Percentiles rank a stretch among this genome's conserved stretches.
These are phyloP conservation scores for Vanderwaltozyma tropicalis DNA, from an alignment of 805 yeast genomes.

Conservation along the genomic window DNA sequence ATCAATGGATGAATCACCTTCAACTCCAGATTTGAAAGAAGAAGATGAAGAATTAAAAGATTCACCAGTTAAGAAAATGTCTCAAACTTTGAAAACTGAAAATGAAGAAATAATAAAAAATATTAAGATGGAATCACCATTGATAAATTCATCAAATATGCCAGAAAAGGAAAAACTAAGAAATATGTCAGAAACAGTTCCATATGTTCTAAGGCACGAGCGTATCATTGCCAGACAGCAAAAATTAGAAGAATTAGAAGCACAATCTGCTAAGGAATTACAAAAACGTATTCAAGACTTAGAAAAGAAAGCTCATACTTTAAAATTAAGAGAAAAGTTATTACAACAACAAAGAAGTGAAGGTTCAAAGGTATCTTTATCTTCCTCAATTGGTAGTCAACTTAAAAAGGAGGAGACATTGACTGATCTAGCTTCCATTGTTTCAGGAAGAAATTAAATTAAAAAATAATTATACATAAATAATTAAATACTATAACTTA, in stretches of 20 bases:
- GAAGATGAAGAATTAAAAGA: slow-evolving; percentile 11
- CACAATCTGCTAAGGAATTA: slow-evolving; percentile 64
- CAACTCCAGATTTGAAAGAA: slow-evolving; percentile 1
- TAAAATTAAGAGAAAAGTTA: slow-evolving; percentile 54
- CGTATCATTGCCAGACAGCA: slow-evolving; percentile 64
- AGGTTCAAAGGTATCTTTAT: slow-evolving; percentile 14
- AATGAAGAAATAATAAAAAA: slow-evolving; percentile 31
- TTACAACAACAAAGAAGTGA: slow-evolving; percentile 25
- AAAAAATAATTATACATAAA: too few species aligned
- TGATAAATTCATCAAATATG: slow-evolving; percentile 23
- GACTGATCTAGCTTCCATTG: slow-evolving; percentile 42
- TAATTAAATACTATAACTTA: too few species aligned
- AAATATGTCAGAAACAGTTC: slow-evolving; percentile 73
- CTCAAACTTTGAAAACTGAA: slow-evolving; percentile 29
- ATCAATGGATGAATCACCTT: background rate
- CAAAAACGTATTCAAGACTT: slow-evolving; percentile 65
- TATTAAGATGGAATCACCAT: slow-evolving; percentile 29
- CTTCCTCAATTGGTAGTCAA: slow-evolving; percentile 8
- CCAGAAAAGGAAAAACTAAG: slow-evolving; percentile 54
- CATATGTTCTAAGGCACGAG: slow-evolving; percentile 74
- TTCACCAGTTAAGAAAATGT: slow-evolving; percentile 32
- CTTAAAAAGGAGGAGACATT: slow-evolving; percentile 43
- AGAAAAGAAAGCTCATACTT: slow-evolving; percentile 63
- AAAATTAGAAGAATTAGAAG: slow-evolving; percentile 68
- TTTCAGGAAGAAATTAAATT: slow-evolving; percentile 21